Evolutionary conservation across 1,139 yeast genomes (phyloP).

Genomic region (Lodderomyces pseudojiufengensis): DNA sequence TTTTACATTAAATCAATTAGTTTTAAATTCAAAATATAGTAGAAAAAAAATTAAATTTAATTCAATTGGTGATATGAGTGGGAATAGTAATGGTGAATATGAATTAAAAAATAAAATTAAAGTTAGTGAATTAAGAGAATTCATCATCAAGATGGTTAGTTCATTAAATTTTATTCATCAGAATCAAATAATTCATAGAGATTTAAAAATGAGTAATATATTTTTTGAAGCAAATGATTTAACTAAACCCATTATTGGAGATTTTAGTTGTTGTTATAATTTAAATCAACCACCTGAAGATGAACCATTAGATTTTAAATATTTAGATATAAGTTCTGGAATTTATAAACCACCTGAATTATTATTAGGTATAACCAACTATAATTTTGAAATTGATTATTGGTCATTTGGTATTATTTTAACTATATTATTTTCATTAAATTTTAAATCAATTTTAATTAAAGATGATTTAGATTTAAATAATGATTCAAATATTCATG

Average conservation of each 20-base stretch:
- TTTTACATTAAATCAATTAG: conserved; percentile 24
- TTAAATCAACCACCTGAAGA: conserved; percentile 17
- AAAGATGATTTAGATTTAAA: conserved; percentile 27
- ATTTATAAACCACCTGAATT: conserved; percentile 84
- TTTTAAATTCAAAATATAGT: conserved; percentile 15
- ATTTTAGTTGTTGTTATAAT: conserved; percentile 72
- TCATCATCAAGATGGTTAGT: conserved; percentile 19
- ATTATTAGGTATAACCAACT: conserved; percentile 63
- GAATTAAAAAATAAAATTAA: conserved; percentile 8
- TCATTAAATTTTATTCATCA: conserved; percentile 32
- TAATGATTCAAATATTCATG: conserved; percentile 35
- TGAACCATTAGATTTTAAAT: conserved; percentile 38
- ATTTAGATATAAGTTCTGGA: conserved; percentile 73
- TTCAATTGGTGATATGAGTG: conserved; percentile 1
- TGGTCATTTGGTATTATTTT: conserved; percentile 78
- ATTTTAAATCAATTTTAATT: conserved; percentile 40
- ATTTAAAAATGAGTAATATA: conserved; percentile 78
- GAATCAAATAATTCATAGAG: conserved; percentile 76
- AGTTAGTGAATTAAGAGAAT: conserved; percentile 13
- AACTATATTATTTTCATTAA: conserved; percentile 52
- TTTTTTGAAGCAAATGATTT: conserved; percentile 37
- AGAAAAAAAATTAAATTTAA: conserved; percentile 11
- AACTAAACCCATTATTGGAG: conserved; percentile 53
- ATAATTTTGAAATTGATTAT: conserved; percentile 63
- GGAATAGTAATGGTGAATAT: too few species aligned